phyloP scores from a whole-genome alignment of 257 asterid genomes.

The Solanum sejunctum region DNA sequence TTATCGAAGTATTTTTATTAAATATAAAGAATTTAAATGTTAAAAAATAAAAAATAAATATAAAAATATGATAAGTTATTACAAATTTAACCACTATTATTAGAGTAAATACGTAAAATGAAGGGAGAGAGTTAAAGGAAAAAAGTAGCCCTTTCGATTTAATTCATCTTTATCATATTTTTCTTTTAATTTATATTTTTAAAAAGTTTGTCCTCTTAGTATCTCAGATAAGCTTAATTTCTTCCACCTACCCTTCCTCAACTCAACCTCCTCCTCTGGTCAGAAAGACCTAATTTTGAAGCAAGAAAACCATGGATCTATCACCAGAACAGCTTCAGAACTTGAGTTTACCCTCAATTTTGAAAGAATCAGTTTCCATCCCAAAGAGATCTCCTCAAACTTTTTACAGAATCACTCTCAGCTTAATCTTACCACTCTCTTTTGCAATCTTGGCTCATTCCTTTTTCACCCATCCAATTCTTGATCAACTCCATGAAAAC shows the following conservation, averaged over 20 bases:
- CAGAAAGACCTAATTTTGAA: neutral
- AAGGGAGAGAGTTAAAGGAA: no score
- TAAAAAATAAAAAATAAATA: no score
- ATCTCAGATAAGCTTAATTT: neutral
- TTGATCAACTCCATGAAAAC: constrained; percentile 49
- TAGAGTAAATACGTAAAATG: no score
- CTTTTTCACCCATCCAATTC: constrained; percentile 73
- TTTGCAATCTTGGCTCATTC: constrained; percentile 92
- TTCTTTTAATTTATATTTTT: no score
- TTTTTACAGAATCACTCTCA: constrained; percentile 62
- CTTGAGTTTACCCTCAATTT: constrained; percentile 38
- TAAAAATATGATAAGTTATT: no score
- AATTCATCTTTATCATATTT: no score
- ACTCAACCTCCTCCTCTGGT: neutral
- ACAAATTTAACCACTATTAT: no score
- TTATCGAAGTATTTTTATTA: no score
- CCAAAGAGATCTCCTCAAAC: constrained; percentile 79
- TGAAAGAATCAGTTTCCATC: constrained; percentile 62
- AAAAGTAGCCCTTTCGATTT: no score
- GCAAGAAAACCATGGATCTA: constrained; percentile 45
- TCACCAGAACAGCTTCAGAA: constrained; percentile 66
- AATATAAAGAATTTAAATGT: no score
- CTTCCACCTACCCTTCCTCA: neutral
- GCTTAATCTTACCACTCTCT: constrained; percentile 74
- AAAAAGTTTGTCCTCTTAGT: neutral